Percentiles rank a stretch among this genome's conserved stretches.
Evolutionary conservation across 257 asterid species (phyloP).

Genomic region (Solanum commersonii): DNA sequence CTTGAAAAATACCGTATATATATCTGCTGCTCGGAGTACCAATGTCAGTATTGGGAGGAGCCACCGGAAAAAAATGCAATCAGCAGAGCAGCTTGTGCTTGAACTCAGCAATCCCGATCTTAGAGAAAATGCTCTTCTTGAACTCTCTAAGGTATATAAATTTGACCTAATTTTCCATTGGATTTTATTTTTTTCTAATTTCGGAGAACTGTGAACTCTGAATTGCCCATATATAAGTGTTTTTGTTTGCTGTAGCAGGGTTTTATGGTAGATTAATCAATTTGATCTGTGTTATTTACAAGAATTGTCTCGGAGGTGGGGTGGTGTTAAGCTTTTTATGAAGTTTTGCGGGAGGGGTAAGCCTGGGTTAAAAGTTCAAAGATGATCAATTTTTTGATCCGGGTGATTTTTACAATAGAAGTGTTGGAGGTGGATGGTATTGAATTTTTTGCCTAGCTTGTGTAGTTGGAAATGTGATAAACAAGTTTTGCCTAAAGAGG

Average conservation of each 20-base stretch:
- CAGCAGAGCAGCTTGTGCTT: not conserved
- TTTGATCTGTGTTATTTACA: not conserved
- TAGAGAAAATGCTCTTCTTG: not conserved
- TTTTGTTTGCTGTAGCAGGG: not conserved
- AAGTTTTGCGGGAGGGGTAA: not conserved
- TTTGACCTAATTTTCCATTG: not conserved
- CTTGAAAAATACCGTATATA: not conserved
- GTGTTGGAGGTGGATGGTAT: not conserved
- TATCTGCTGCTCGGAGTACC: no score
- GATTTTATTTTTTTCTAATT: not conserved
- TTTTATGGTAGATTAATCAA: not conserved
- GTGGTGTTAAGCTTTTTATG: not conserved
- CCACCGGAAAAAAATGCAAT: not conserved
- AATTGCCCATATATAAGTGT: not conserved
- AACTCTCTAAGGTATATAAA: not conserved
- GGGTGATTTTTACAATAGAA: not conserved
- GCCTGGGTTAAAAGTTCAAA: not conserved
- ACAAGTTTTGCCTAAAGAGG: not conserved
- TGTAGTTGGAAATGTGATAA: not conserved
- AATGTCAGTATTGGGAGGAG: not conserved
- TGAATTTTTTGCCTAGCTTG: not conserved
- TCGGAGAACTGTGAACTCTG: not conserved
- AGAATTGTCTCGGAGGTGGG: not conserved
- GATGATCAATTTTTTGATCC: not conserved
- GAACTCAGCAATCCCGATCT: not conserved